Evolutionary conservation across 371 early-diverging fungal species (phyloP), one percentile per base, ranked within the genome.

Genomic region (Basidiobolus meristosporus): DNA sequence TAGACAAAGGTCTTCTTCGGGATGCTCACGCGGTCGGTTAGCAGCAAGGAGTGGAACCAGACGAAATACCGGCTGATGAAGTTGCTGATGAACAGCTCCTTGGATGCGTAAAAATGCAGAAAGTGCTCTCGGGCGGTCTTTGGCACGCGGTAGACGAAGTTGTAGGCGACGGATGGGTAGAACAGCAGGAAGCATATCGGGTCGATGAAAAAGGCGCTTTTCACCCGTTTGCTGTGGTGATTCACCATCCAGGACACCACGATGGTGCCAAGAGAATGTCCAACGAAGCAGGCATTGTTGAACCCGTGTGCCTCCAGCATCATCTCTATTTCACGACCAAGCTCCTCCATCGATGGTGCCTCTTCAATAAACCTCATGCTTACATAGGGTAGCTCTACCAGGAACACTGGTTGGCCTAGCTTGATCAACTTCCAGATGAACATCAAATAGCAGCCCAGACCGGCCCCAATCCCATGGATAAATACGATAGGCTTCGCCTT

Each of bases 391-490:
- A 77, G 54, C 45, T 80, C 81, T 37, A 77, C 59, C 35, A 68
- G 57, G 43, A 75, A 73, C 3, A 80, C 45, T 5, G 78, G 73
- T 0, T 72, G 66, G n/a, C 63, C 56, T 21, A 64, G 41, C 2
- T 46, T 42, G 2, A 62, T 32, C 46, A 63, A 39, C 9, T 56
- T 46, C 14, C 47, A 43, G n/a, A 80, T 39, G 44, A 76, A 63
- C 5, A 60, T 50, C 21, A 58, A 20, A 44, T 80, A 77, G 29
- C 65, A 62, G 43, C 68, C 54, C 21, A 77, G 43, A 12, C 80
- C 77, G 34, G 69, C 62, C 2, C 73, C 75, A 28, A 80, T 68
- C n/a, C 81, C 81, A 44, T 77, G 77, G 12, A 77, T 66, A 48
- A 77, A 77, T 2, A 76, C 68, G 21, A 79, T 52, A 0, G 80